phyloP scores from a whole-genome alignment of 805 yeast species.

The Monosporozyma servazzii region DNA sequence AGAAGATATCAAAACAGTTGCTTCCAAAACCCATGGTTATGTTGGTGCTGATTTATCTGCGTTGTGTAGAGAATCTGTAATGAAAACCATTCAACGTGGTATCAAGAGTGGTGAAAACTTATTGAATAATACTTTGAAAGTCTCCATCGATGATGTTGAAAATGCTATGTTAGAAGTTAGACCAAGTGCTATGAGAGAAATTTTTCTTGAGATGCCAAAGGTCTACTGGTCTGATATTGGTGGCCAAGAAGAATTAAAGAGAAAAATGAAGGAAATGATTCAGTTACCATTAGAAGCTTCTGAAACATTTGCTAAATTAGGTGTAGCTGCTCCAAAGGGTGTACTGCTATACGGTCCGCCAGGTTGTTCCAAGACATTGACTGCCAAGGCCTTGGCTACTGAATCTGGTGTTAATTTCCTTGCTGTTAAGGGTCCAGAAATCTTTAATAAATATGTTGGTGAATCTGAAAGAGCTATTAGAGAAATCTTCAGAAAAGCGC shows the following conservation, averaged over 20 bases:
- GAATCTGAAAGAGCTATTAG: slow-evolving; percentile 91
- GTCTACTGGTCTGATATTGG: slow-evolving; percentile 93
- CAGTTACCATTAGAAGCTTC: slow-evolving; percentile 83
- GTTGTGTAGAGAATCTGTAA: slow-evolving; percentile 76
- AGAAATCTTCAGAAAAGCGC: slow-evolving; percentile 84
- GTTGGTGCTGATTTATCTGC: slow-evolving; percentile 96
- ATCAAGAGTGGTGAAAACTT: slow-evolving; percentile 21
- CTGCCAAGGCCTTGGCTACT: slow-evolving; percentile 92
- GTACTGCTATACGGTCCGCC: slow-evolving; percentile 94
- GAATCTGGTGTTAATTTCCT: slow-evolving; percentile 90
- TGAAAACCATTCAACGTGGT: slow-evolving; percentile 67
- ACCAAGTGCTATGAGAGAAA: slow-evolving; percentile 96
- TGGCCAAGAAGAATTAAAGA: slow-evolving; percentile 80
- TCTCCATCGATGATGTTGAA: slow-evolving; percentile 51
- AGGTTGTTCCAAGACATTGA: slow-evolving; percentile 91
- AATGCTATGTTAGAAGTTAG: slow-evolving; percentile 68
- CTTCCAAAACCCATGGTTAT: slow-evolving; percentile 85
- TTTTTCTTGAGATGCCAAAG: slow-evolving; percentile 87
- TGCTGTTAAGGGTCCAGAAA: slow-evolving; percentile 96
- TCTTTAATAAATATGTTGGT: slow-evolving; percentile 91
- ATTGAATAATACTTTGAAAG: slow-evolving; percentile 33
- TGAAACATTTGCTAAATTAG: slow-evolving; percentile 64
- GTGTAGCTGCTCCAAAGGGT: slow-evolving; percentile 88
- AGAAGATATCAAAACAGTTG: slow-evolving; percentile 51
- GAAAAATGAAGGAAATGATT: slow-evolving; percentile 78